These are phyloP conservation scores for Phytophthora macrochlamydospora DNA, from an alignment of 352 stramenopile genomes.

Conservation along the genomic window DNA sequence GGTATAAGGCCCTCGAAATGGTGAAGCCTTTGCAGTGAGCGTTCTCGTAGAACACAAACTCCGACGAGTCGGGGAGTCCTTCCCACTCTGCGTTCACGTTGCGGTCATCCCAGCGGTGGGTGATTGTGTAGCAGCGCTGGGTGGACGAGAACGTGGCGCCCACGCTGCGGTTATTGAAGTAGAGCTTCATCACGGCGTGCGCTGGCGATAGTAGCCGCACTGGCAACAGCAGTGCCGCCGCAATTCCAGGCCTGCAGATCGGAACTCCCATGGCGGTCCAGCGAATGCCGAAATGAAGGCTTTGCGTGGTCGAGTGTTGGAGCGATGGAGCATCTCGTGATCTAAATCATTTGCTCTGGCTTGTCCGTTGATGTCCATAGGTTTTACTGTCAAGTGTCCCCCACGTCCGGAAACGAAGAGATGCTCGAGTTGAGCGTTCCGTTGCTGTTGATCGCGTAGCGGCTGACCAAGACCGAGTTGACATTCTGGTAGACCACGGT, in stretches of 20 bases:
- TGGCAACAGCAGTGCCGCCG: background rate
- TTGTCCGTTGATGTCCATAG: too few relatives aligned
- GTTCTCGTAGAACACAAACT: constrained; percentile 10
- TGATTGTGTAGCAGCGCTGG: background rate
- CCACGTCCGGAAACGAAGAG: background rate
- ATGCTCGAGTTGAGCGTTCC: background rate
- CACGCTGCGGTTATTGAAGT: background rate
- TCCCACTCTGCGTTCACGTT: constrained; percentile 8
- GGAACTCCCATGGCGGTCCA: background rate
- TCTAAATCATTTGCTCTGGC: background rate
- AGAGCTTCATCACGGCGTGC: background rate
- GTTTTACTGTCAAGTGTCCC: background rate
- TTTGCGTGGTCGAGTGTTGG: background rate
- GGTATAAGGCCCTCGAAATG: background rate
- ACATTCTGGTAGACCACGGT: background rate
- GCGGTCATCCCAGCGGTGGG: constrained; percentile 2
- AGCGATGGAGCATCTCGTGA: background rate
- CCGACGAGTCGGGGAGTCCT: background rate
- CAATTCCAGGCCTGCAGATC: background rate
- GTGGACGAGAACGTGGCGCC: background rate
- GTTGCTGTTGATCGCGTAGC: background rate
- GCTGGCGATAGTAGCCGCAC: background rate
- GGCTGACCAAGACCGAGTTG: background rate
- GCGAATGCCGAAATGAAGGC: background rate
- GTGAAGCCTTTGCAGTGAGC: constrained; percentile 5